A percentile compares a stretch with the other conserved stretches of the same genome.
phyloP scores from a whole-genome alignment of 2,329 filamentous ascomycete genomes.

The Curvularia lunata region DNA sequence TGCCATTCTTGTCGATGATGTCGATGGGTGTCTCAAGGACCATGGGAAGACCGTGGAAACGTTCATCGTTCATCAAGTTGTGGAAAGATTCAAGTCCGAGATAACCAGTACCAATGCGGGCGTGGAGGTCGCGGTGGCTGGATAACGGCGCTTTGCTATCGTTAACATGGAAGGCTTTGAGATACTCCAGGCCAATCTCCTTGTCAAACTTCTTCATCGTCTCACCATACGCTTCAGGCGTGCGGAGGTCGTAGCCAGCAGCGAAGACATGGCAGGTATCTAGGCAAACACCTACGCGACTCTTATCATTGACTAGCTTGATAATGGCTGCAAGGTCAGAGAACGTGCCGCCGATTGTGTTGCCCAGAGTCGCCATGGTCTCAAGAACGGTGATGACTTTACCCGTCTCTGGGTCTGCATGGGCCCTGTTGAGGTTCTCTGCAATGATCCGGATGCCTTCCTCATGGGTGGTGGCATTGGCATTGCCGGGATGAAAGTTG shows the following conservation, averaged over 20 bases:
- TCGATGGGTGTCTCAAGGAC: slow-evolving; percentile 97
- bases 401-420: slow-evolving; percentile 69
- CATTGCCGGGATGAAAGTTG: slow-evolving; percentile 95
- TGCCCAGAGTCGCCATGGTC: slow-evolving; percentile 90
- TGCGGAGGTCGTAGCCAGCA: slow-evolving; percentile 86
- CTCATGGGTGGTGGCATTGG: slow-evolving; percentile 67
- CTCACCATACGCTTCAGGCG: slow-evolving; percentile 71
- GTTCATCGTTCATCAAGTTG: slow-evolving; percentile 81
- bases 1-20: slow-evolving; percentile 66
- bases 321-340: slow-evolving; percentile 89
- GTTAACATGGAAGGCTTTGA: slow-evolving; percentile 89
- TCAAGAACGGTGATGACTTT: slow-evolving; percentile 85
- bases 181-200: slow-evolving; percentile 77
- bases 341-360: slow-evolving; percentile 83
- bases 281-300: slow-evolving; percentile 88
- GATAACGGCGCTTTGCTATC: slow-evolving; percentile 90
- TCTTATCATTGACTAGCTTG: slow-evolving; percentile 76
- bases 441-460: slow-evolving; percentile 82
- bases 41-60: slow-evolving; percentile 82
- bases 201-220: slow-evolving; percentile 80
- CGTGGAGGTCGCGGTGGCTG: slow-evolving; percentile 86
- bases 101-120: slow-evolving; percentile 95
- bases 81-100: slow-evolving; percentile 90
- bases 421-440: slow-evolving; percentile 78
- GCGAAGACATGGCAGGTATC: slow-evolving; percentile 98